Evolutionary conservation across 352 stramenopile species (phyloP), one percentile per base, ranked within the genome.

Genomic region (Peronospora destructor): DNA sequence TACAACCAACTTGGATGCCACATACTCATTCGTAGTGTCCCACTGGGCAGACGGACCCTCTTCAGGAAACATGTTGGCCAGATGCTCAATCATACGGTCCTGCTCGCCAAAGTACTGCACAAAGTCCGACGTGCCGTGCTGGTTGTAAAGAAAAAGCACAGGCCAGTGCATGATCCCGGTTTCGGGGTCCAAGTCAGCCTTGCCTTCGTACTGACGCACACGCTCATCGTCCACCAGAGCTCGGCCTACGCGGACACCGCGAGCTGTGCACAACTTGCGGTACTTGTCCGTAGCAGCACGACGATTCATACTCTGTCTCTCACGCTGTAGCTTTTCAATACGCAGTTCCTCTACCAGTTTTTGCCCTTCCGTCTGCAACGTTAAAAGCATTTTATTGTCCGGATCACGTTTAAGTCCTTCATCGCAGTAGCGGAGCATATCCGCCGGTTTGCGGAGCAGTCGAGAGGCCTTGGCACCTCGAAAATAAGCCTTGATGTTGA

Each of bases 31-130:
- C 3, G 75, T 63, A 10, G 46, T 59, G 61, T 94, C 84, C 84
- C 84, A 94, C 16, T 91, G 66, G 35, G 76, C 84, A 54, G 80
- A 89, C 40, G 84, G 79, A 0, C 84, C 84, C 36, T 91, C 80
- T 45, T 94, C 84, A 0, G 84, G 84, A 61, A 94, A 94, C 81
- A 92, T 92, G 61, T 92, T 92, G 52, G 81, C 84, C 46, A 94
- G 53, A 61, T 94, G 84, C 53, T 92, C 81, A 37, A 92, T 85
- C 34, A 92, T 65, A 29, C 68, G 50, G 56, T 94, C 84, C 29
- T 88, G 64, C 56, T 94, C 84, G 17, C 77, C 77, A 49, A 94
- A 84, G 16, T 64, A 61, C 60, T 92, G 65, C 36, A 91, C 77
- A 60, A 92, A 91, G 58, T 94, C 84, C 11, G 77, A 87, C 53